phyloP scores from a whole-genome alignment of 2,329 filamentous ascomycete species.

The Pseudomassariella vexata region DNA sequence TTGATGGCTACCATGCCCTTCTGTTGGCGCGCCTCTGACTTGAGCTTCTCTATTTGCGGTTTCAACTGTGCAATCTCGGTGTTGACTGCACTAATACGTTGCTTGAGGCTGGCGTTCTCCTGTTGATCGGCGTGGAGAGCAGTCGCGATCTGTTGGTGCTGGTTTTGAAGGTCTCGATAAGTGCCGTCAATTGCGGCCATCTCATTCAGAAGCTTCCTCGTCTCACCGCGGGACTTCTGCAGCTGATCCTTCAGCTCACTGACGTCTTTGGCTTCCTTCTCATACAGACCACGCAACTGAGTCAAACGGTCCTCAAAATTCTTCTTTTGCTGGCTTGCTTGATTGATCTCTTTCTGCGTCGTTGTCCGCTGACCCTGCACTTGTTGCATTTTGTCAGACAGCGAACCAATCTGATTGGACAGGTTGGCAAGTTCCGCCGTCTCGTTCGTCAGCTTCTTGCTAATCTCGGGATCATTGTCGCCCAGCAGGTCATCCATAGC shows the following conservation, averaged over 20 bases:
- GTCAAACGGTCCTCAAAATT: conserved; percentile 86
- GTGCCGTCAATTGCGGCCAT: conserved; percentile 76
- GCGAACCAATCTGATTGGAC: conserved; percentile 86
- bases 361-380: conserved; percentile 75
- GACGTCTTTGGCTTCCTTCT: conserved; percentile 86
- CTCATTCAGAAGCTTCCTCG: conserved; percentile 77
- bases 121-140: conserved; percentile 81
- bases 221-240: conserved; percentile 69
- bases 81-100: conserved; percentile 79
- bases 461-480: conserved; percentile 82
- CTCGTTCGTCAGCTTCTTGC: conserved; percentile 81
- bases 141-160: conserved; percentile 70
- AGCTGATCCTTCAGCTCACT: conserved; percentile 81
- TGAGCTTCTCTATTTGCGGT: conserved; percentile 88
- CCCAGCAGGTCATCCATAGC: conserved; percentile 81
- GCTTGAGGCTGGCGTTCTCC: conserved; percentile 80
- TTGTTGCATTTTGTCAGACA: conserved; percentile 92
- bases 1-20: conserved; percentile 97
- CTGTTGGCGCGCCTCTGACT: conserved; percentile 86
- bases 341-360: conserved; percentile 76
- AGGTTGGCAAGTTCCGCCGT: conserved; percentile 91
- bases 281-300: conserved; percentile 82
- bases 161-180: conserved; percentile 73
- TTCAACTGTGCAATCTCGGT: conserved; percentile 77
- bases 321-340: conserved; percentile 79